Percentiles rank a stretch among this genome's conserved stretches.
Evolutionary conservation across 2,329 filamentous ascomycete species (phyloP).

Genomic region (Aureobasidium sp.): DNA sequence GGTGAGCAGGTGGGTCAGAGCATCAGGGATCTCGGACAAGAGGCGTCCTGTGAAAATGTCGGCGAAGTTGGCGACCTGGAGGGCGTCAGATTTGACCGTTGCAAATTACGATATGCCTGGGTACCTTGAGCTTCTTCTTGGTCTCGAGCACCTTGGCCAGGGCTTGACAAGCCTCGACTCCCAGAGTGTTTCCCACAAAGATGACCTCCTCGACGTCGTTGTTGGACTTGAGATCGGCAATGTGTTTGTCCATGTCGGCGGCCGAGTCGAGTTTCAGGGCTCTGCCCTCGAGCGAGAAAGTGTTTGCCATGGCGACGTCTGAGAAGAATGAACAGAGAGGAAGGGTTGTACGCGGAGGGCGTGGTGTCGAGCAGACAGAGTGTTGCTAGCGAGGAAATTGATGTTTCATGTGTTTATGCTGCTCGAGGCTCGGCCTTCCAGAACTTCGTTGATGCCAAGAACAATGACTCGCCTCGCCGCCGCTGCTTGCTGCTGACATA

Average conservation of each 20-base stretch:
- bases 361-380: background rate
- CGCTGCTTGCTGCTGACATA: conserved; percentile 3
- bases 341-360: background rate
- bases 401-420: background rate
- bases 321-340: background rate
- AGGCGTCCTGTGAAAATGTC: conserved; percentile 79
- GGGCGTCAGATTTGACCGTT: conserved; percentile 8
- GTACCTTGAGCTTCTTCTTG: conserved; percentile 73
- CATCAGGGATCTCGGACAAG: conserved; percentile 91
- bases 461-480: conserved; percentile 1
- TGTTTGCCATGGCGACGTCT: conserved; percentile 50
- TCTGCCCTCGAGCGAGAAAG: conserved; percentile 88
- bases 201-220: conserved; percentile 76
- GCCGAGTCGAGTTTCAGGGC: conserved; percentile 87
- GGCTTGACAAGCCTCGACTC: conserved; percentile 77
- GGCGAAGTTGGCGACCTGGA: conserved; percentile 73
- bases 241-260: conserved; percentile 77
- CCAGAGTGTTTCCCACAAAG: conserved; percentile 85
- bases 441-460: background rate
- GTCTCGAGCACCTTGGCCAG: conserved; percentile 76
- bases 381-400: background rate
- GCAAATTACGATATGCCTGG: background rate
- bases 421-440: background rate
- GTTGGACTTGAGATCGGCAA: conserved; percentile 65
- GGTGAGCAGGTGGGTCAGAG: conserved; percentile 76